phyloP scores from a whole-genome alignment of 2,329 filamentous ascomycete species.

The Hymenoscyphus linearis region DNA sequence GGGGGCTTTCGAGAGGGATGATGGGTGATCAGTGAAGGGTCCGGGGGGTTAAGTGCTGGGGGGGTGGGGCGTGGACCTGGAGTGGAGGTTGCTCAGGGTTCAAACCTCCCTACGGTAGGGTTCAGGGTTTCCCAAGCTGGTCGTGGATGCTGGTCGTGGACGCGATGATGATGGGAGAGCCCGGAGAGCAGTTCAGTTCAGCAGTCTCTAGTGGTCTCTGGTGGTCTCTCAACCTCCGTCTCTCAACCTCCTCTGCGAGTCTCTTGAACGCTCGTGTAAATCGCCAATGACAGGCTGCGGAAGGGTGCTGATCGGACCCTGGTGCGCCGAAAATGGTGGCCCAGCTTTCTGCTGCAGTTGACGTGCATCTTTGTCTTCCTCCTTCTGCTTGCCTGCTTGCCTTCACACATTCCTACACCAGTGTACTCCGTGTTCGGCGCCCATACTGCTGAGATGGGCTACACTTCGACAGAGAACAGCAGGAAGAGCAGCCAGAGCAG shows the following conservation, averaged over 20 bases:
- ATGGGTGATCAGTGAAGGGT: conserved; percentile 1
- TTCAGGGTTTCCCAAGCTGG: background rate
- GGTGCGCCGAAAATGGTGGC: conserved; percentile 10
- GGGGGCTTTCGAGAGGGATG: background rate
- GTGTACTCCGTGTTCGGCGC: background rate
- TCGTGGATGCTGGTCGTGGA: background rate
- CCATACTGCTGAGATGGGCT: background rate
- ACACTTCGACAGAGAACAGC: conserved; percentile 1
- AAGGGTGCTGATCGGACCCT: conserved; percentile 7
- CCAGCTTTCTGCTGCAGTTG: background rate
- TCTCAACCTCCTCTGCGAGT: background rate
- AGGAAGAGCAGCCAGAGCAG: background rate
- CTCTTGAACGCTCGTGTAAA: conserved; percentile 9
- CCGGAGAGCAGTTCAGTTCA: background rate
- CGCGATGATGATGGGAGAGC: background rate
- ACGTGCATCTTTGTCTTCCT: background rate
- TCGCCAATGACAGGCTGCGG: conserved; percentile 8
- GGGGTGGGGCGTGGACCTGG: background rate
- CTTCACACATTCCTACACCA: too few species aligned
- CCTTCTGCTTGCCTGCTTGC: background rate
- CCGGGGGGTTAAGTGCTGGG: background rate
- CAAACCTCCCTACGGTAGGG: background rate
- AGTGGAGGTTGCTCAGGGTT: background rate
- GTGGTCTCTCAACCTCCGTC: too few species aligned
- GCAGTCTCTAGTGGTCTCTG: background rate